Evolutionary conservation across 768 basidiomycete species (phyloP), one percentile per base, ranked within the genome.

Genomic region (Rhizopogon vinicolor): DNA sequence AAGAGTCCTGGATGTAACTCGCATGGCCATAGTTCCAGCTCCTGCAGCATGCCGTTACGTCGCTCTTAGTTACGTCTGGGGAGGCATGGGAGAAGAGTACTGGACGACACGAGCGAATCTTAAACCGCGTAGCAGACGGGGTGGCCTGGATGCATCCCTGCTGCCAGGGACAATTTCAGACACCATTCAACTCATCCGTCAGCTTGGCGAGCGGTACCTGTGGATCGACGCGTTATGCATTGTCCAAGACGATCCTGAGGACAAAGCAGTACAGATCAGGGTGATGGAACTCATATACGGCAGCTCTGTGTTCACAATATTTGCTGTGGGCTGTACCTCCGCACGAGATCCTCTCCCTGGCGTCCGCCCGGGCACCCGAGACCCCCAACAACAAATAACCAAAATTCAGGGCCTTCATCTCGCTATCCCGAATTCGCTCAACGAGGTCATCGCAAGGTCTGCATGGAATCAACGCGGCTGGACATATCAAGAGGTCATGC

Each of bases 191-290:
- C 19, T 63, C 19, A 49, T 55, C 14, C 62, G 51, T 1, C n/a
- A 41, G 12, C 42, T 67, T 6, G 61, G 59, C 6, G 56, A 60
- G 53, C 65, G 52, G 8, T 66, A 64, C 42, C 6, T 66, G 5
- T 66, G 65, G 65, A 25, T 67, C 4, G 65, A 66, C 43, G 53
- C 58, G 1, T 41, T 66, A 10, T 66, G 65, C n/a, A 25, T 25
- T 25, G 25, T 25, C 25, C 25, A 25, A 25, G 25, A 25, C 4
- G 25, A 25, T 25, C 25, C 25, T 25, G 25, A 25, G 25, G 25
- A 25, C 25, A 25, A 25, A 25, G 4, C 3, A 25, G 25, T 25
- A 25, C 25, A 25, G 25, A 25, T 25, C 4, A 25, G 25, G 25
- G 25, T 25, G 25, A 25, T 25, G 25, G 25, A 25, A 4, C 25